A percentile compares a stretch with the other conserved stretches of the same genome.
Evolutionary conservation across 2,329 filamentous ascomycete genomes (phyloP).

Genomic region (Paradendryphiella salina): DNA sequence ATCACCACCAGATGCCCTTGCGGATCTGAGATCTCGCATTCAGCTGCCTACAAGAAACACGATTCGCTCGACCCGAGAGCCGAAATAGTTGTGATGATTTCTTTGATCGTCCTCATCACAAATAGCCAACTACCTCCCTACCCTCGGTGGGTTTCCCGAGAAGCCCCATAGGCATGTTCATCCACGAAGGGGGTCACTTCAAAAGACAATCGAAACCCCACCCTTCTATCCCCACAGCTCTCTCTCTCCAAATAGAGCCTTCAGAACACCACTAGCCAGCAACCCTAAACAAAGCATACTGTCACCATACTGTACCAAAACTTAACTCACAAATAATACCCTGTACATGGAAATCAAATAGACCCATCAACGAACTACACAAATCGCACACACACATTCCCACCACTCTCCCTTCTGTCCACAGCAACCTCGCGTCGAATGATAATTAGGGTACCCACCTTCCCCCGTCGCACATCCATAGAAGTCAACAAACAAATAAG

Average conservation of each 20-base stretch:
- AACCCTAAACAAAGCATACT: neutral
- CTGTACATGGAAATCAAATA: neutral
- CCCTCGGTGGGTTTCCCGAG: neutral
- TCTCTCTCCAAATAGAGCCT: too few species aligned
- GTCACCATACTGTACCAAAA: neutral
- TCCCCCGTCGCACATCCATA: too few species aligned
- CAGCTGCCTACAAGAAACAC: conserved; percentile 8
- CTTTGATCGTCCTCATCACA: neutral
- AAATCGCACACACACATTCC: neutral
- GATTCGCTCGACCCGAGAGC: neutral
- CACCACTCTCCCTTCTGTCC: neutral
- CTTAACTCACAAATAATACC: neutral
- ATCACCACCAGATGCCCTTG: conserved; percentile 11
- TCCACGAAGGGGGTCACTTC: too few species aligned
- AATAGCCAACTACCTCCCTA: neutral
- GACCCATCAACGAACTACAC: neutral
- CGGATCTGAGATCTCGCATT: conserved; percentile 9
- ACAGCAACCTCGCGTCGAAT: too few species aligned
- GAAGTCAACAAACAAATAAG: too few species aligned
- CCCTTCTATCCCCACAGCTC: neutral
- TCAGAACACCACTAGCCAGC: too few species aligned
- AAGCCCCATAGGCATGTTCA: neutral
- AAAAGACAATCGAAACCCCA: neutral
- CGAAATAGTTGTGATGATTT: neutral
- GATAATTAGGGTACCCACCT: too few species aligned